phyloP scores from a whole-genome alignment of 2,329 filamentous ascomycete species.

The Coniochaeta hoffmannii region DNA sequence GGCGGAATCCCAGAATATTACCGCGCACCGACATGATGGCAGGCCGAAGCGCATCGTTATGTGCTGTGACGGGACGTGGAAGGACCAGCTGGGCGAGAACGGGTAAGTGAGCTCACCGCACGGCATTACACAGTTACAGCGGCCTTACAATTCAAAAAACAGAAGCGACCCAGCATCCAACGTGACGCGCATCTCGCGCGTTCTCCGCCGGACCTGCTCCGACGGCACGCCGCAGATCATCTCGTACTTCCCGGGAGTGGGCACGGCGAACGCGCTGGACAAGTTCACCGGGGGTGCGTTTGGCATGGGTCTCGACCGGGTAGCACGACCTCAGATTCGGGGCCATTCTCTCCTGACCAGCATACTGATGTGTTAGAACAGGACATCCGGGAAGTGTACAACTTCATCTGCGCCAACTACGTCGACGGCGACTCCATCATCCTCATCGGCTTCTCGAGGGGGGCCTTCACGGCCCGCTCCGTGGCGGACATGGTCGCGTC shows the following conservation, averaged over 20 bases:
- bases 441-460: constrained; percentile 30
- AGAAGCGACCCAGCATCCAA: constrained; percentile 19
- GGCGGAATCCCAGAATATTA: not conserved
- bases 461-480: constrained; percentile 31
- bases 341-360: not conserved
- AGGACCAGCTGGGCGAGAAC: constrained; percentile 21
- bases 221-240: constrained; percentile 21
- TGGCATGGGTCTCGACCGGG: constrained; percentile 22
- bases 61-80: constrained; percentile 27
- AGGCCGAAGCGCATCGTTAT: constrained; percentile 20
- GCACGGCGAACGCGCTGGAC: constrained; percentile 20
- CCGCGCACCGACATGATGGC: not conserved
- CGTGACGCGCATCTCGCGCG: constrained; percentile 20
- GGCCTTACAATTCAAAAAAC: not conserved
- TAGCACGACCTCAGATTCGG: not conserved
- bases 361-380: constrained; percentile 2
- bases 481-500: constrained; percentile 28
- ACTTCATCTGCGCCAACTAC: constrained; percentile 30
- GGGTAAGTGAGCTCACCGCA: constrained; percentile 7
- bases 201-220: constrained; percentile 16
- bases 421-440: constrained; percentile 26
- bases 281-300: constrained; percentile 22
- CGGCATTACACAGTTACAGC: not conserved
- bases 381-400: constrained; percentile 28
- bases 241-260: constrained; percentile 23